These are phyloP conservation scores for Citrullus colocynthis DNA, from an alignment of 306 rosid species.

Conservation along the genomic window DNA sequence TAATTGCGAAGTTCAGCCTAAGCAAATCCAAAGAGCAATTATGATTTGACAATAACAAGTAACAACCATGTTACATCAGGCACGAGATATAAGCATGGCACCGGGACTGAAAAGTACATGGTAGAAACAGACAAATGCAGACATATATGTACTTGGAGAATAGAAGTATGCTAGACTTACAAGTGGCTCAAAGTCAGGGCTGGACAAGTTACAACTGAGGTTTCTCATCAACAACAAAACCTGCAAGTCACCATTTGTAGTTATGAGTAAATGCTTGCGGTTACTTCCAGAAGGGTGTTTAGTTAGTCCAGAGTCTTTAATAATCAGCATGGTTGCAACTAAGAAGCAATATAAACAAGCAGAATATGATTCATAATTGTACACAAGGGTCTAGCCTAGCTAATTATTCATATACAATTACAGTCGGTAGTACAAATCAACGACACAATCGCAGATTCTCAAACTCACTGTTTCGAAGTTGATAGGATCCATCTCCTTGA, in stretches of 20 bases:
- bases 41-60: too few relatives aligned
- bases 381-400: not conserved
- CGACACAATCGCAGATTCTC: conserved; percentile 5
- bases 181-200: conserved; percentile 57
- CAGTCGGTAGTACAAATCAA: not conserved
- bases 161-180: conserved; percentile 28
- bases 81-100: not conserved
- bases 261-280: not conserved
- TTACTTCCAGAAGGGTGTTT: not conserved
- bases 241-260: conserved; percentile 35
- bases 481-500: conserved; percentile 93
- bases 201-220: conserved; percentile 63
- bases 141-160: not conserved
- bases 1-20: not conserved
- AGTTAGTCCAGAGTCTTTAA: not conserved
- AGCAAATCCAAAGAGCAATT: not conserved
- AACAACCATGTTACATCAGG: not conserved
- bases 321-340: not conserved
- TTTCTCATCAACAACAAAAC: conserved; percentile 80
- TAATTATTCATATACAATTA: not conserved
- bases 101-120: not conserved
- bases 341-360: not conserved
- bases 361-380: not conserved
- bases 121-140: not conserved
- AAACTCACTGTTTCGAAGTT: conserved; percentile 85